phyloP scores from a whole-genome alignment of 2,329 filamentous ascomycete species.

The Leptosphaerulina australis region DNA sequence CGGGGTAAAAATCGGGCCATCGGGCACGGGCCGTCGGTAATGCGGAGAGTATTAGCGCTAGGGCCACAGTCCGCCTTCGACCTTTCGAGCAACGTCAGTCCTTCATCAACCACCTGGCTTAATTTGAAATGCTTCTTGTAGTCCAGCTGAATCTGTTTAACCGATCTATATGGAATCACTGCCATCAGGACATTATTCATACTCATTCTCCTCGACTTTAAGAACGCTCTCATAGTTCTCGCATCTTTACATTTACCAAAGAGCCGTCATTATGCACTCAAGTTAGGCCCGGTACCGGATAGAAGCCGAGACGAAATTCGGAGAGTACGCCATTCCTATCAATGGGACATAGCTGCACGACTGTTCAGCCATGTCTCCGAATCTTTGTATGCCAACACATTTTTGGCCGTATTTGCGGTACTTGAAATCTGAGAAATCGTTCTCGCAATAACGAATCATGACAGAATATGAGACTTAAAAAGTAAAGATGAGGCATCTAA shows the following conservation, averaged over 20 bases:
- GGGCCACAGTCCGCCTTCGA: not conserved
- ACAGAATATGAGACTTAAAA: no score
- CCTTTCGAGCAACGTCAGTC: conserved; percentile 7
- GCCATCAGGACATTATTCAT: conserved; percentile 1
- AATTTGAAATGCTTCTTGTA: no score
- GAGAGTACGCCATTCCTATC: conserved; percentile 1
- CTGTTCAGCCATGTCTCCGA: conserved; percentile 14
- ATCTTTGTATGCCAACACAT: conserved; percentile 9
- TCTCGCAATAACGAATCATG: conserved; percentile 28
- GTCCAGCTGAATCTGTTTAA: not conserved
- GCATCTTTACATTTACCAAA: conserved; percentile 18
- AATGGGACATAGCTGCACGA: conserved; percentile 14
- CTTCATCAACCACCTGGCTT: not conserved
- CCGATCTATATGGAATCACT: not conserved
- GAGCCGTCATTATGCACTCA: conserved; percentile 25
- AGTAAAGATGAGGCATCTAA: no score
- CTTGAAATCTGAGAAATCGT: conserved; percentile 23
- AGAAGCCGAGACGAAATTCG: not conserved
- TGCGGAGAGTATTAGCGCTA: conserved; percentile 11
- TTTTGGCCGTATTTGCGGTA: not conserved
- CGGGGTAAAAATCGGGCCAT: conserved; percentile 15
- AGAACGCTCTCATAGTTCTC: conserved; percentile 9
- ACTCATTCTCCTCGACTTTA: conserved; percentile 5
- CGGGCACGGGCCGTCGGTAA: conserved; percentile 17
- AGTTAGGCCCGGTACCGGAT: conserved; percentile 25